Evolutionary conservation across 192 early-diverging fungal species (phyloP).

Genomic region (Phycomyces blakesleeanus): DNA sequence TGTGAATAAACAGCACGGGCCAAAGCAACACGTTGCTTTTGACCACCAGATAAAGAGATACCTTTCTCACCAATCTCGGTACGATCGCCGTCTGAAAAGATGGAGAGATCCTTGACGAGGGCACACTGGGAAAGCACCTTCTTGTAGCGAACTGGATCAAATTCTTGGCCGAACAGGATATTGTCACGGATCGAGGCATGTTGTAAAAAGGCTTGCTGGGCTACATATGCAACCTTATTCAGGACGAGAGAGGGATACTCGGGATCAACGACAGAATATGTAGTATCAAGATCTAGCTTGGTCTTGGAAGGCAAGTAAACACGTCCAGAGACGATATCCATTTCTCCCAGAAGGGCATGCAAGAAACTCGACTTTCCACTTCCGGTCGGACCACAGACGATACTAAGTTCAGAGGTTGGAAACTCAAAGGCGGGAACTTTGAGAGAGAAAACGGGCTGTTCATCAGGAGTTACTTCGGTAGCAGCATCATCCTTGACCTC

Average conservation of each 20-base stretch:
- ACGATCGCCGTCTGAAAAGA: slow-evolving; percentile 77
- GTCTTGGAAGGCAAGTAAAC: slow-evolving; percentile 21
- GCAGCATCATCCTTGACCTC: background rate
- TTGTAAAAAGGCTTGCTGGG: slow-evolving; percentile 62
- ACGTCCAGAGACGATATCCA: slow-evolving; percentile 65
- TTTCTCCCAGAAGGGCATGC: slow-evolving; percentile 82
- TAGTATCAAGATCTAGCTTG: background rate
- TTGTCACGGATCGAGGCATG: slow-evolving; percentile 45
- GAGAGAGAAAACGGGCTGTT: slow-evolving; percentile 16
- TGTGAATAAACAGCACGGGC: slow-evolving; percentile 82
- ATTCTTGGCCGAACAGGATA: slow-evolving; percentile 81
- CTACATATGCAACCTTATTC: slow-evolving; percentile 70
- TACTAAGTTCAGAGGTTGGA: slow-evolving; percentile 45
- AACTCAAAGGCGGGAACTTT: slow-evolving; percentile 43
- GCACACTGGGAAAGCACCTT: slow-evolving; percentile 82
- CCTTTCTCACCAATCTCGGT: slow-evolving; percentile 94
- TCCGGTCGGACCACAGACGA: slow-evolving; percentile 73
- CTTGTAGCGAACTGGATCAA: slow-evolving; percentile 69
- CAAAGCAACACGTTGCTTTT: slow-evolving; percentile 69
- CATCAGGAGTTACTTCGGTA: background rate
- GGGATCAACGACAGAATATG: slow-evolving; percentile 15
- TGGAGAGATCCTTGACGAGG: slow-evolving; percentile 77
- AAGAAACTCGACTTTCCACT: slow-evolving; percentile 82
- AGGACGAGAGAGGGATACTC: background rate
- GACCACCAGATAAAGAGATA: slow-evolving; percentile 80